Conservation (phyloP, 2,329 filamentous ascomycete species). For the Amphichorda felina region DNA sequence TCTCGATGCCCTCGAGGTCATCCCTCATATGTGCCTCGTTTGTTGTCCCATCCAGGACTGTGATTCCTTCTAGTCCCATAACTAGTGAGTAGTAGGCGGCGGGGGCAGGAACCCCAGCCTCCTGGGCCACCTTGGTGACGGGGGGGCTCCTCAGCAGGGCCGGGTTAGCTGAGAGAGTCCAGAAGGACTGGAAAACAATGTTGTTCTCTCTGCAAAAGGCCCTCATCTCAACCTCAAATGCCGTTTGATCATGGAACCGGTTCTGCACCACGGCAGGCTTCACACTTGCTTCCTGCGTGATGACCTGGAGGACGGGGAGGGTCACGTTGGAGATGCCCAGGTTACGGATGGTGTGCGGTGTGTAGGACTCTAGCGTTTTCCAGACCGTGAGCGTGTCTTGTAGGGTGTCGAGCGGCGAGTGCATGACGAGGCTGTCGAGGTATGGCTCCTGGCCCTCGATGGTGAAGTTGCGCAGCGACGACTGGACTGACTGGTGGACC, state of each 20-base stretch:
- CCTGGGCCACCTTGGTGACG: constrained; percentile 35
- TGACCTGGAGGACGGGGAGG: constrained; percentile 39
- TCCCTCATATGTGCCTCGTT: constrained; percentile 33
- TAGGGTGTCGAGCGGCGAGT: constrained; percentile 39
- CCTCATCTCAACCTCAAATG: constrained; percentile 49
- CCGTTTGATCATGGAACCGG: constrained; percentile 50
- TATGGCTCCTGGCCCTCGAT: constrained; percentile 24
- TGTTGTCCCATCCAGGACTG: constrained; percentile 34
- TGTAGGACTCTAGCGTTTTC: constrained; percentile 52
- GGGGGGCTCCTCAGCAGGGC: constrained; percentile 25
- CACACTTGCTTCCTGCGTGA: constrained; percentile 24
- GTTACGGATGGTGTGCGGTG: constrained; percentile 50
- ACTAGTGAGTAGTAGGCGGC: constrained; percentile 35
- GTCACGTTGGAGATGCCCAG: constrained; percentile 69
- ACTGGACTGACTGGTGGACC: constrained; percentile 53
- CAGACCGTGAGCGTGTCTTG: constrained; percentile 50
- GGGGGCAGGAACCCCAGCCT: constrained; percentile 19
- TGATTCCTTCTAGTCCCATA: constrained; percentile 28
- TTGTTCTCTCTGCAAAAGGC: constrained; percentile 28
- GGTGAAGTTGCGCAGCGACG: constrained; percentile 54
- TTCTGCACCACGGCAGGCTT: constrained; percentile 60
- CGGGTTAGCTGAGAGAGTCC: constrained; percentile 38
- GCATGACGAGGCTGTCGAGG: constrained; percentile 66
- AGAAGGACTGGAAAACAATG: constrained; percentile 41
- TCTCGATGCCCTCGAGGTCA: constrained; percentile 31